These are phyloP conservation scores for Phytophthora pini DNA, from an alignment of 352 stramenopile genomes.

Conservation along the genomic window DNA sequence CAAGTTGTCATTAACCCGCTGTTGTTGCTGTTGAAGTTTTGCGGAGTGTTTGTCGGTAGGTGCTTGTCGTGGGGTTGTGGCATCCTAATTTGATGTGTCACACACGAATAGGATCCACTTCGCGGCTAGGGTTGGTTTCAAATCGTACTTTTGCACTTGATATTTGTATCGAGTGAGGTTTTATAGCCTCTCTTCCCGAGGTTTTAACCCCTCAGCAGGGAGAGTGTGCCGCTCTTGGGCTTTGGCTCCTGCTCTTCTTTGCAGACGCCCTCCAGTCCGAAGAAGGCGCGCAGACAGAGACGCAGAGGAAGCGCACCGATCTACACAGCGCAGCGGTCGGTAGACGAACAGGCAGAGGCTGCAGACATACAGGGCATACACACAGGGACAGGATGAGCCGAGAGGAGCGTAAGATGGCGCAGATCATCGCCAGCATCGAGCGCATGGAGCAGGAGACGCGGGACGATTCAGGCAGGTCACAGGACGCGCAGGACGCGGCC, in stretches of 20 bases:
- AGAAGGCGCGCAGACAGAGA: conserved; percentile 36
- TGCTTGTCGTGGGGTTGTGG: conserved; percentile 20
- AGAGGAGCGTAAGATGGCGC: conserved; percentile 81
- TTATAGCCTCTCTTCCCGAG: conserved; percentile 10
- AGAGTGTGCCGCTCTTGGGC: conserved; percentile 13
- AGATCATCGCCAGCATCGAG: conserved; percentile 83
- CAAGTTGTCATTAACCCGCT: no score
- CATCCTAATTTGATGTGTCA: conserved; percentile 17
- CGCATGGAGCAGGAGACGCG: conserved; percentile 72
- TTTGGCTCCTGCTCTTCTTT: conserved; percentile 19
- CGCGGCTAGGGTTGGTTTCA: conserved; percentile 16
- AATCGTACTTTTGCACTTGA: conserved; percentile 25
- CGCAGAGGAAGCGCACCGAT: conserved; percentile 4
- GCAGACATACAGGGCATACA: neutral
- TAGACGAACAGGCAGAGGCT: conserved; percentile 11
- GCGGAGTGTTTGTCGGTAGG: conserved; percentile 17
- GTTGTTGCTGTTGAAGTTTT: conserved; percentile 12
- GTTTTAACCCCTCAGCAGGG: conserved; percentile 22
- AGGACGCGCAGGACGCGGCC: conserved; percentile 31
- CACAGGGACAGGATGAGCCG: conserved; percentile 58
- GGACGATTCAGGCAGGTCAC: conserved; percentile 19
- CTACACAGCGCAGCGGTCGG: conserved; percentile 9
- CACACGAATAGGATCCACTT: conserved; percentile 19
- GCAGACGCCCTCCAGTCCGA: conserved; percentile 24
- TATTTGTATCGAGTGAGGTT: conserved; percentile 29